phyloP scores from a whole-genome alignment of 192 early-diverging fungal species.

The Piromyces finnis region DNA sequence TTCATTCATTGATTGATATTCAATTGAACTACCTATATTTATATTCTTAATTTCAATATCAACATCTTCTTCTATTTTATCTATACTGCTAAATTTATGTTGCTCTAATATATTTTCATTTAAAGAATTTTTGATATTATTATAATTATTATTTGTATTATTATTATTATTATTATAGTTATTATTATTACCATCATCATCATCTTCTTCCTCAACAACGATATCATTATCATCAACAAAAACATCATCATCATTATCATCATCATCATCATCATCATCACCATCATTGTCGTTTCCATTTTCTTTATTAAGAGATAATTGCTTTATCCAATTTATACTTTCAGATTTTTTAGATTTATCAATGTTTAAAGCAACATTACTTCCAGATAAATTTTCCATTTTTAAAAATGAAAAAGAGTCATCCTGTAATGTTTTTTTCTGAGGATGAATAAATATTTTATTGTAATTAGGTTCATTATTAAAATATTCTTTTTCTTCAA shows the following conservation, averaged over 20 bases:
- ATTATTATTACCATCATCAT: neutral
- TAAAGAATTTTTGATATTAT: no score
- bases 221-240: neutral
- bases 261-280: neutral
- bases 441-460: neutral
- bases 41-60: no score
- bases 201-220: neutral
- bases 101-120: no score
- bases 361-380: neutral
- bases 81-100: no score
- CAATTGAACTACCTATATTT: no score
- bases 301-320: neutral
- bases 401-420: neutral
- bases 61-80: no score
- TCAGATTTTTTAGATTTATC: neutral
- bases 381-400: neutral
- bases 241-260: neutral
- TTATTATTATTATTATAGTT: no score
- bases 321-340: neutral
- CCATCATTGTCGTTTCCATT: neutral
- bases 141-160: no score
- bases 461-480: neutral
- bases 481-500: neutral
- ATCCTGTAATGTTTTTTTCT: neutral
- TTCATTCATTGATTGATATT: no score